These are phyloP conservation scores for Sarocladium strictum DNA, from an alignment of 2,329 filamentous ascomycete species.

Conservation along the genomic window DNA sequence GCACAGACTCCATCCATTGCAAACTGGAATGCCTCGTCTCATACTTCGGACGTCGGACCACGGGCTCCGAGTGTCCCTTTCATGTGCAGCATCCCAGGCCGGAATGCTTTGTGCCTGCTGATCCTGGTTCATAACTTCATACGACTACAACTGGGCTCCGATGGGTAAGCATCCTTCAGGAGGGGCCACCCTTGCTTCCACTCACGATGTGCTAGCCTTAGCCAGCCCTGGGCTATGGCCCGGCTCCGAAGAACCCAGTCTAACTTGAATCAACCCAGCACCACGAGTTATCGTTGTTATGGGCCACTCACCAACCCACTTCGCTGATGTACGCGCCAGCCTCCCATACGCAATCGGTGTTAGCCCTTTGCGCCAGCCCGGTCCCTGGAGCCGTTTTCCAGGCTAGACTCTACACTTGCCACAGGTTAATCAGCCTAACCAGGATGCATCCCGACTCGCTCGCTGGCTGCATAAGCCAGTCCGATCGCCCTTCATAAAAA, in stretches of 20 bases:
- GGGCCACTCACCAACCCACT: not conserved
- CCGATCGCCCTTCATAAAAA: too few species aligned
- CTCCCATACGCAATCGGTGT: too few species aligned
- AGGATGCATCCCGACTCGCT: conserved; percentile 4
- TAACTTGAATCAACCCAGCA: not conserved
- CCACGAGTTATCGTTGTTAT: not conserved
- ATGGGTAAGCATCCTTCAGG: not conserved
- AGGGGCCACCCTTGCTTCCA: not conserved
- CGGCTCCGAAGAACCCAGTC: not conserved
- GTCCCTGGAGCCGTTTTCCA: not conserved
- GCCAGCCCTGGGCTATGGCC: not conserved
- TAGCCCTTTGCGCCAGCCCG: not conserved
- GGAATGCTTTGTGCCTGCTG: too few species aligned
- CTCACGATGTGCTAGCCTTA: not conserved
- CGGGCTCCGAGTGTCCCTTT: too few species aligned
- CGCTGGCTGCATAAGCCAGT: not conserved
- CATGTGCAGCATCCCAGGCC: too few species aligned
- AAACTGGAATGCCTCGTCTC: too few species aligned
- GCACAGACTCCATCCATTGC: too few species aligned
- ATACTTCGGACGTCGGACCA: too few species aligned
- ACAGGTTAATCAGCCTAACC: not conserved
- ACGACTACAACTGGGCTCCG: too few species aligned
- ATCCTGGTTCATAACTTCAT: not conserved
- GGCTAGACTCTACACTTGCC: not conserved
- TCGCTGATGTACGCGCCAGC: too few species aligned